Conservation (phyloP, 2,329 filamentous ascomycete genomes). For the Colletotrichum tabaci region DNA sequence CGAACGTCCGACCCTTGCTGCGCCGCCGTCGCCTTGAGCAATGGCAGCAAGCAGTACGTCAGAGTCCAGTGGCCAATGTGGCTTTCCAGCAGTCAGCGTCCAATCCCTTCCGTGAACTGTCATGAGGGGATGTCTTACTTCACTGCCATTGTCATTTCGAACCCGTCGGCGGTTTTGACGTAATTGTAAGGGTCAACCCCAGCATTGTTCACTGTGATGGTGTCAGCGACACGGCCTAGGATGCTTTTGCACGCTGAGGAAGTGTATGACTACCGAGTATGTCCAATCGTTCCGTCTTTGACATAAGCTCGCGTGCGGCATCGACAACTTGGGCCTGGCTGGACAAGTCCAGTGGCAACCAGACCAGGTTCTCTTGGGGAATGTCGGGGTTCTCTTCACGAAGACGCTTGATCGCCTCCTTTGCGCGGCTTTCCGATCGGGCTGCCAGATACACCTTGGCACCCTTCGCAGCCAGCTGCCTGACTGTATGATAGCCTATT, state of each 20-base stretch:
- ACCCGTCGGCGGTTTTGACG: neutral
- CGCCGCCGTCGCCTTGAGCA: conserved; percentile 1
- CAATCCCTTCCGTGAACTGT: too few species aligned
- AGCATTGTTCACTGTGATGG: neutral
- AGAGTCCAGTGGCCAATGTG: conserved; percentile 5
- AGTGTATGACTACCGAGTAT: neutral
- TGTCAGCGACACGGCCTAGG: neutral
- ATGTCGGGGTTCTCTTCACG: neutral
- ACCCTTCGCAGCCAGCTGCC: neutral
- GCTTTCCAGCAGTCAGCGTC: neutral
- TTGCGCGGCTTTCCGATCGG: neutral
- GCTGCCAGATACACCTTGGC: conserved; percentile 1
- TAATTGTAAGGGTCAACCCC: neutral
- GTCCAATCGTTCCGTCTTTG: neutral
- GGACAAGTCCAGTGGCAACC: neutral
- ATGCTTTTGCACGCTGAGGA: neutral
- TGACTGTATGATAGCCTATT: neutral
- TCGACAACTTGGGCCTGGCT: neutral
- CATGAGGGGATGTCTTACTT: neutral
- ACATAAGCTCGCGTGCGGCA: neutral
- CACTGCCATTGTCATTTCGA: conserved; percentile 9
- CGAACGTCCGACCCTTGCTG: neutral
- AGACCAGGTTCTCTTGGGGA: neutral
- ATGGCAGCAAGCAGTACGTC: neutral
- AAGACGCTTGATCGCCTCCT: neutral